A percentile compares a stretch with the other conserved stretches of the same genome.
Conservation (phyloP, 139 green algal species). For the Deuterostichococcus epilithicus region DNA sequence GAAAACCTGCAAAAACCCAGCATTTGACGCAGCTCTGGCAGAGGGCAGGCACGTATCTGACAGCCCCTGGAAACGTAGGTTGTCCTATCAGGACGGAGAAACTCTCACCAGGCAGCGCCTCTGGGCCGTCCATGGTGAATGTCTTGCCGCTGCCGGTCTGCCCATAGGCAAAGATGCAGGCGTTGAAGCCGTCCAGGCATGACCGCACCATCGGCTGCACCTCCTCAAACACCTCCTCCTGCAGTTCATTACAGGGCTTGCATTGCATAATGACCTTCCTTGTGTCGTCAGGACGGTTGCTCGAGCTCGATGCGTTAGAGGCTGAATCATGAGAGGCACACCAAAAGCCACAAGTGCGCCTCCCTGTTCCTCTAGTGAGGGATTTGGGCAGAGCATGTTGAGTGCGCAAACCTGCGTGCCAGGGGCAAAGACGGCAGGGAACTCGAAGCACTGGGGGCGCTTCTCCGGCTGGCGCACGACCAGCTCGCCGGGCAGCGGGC, state of each 20-base stretch:
- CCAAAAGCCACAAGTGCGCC: not conserved
- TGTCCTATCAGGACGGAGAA: not conserved
- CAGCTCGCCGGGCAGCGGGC: constrained; percentile 49
- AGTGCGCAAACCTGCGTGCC: not conserved
- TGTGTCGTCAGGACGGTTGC: not conserved
- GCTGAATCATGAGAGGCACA: not conserved
- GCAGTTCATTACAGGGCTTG: not conserved
- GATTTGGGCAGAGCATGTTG: not conserved
- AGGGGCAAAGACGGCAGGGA: constrained; percentile 4
- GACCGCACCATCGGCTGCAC: not conserved
- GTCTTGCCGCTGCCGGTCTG: constrained; percentile 21
- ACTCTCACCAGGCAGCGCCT: not conserved
- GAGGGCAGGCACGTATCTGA: too few relatives aligned
- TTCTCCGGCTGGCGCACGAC: constrained; percentile 31
- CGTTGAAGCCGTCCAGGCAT: constrained; percentile 22
- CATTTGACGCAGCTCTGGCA: not conserved
- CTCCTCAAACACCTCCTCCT: constrained; percentile 3
- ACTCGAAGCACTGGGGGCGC: constrained; percentile 55
- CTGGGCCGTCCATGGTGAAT: not conserved
- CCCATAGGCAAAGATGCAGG: constrained; percentile 35
- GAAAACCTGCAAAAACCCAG: not conserved
- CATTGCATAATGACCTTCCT: not conserved
- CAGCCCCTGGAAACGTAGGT: too few relatives aligned
- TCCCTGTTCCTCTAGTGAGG: not conserved
- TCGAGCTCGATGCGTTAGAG: not conserved